Evolutionary conservation across 2,329 filamentous ascomycete species (phyloP).

Genomic region (Graphium sp.): DNA sequence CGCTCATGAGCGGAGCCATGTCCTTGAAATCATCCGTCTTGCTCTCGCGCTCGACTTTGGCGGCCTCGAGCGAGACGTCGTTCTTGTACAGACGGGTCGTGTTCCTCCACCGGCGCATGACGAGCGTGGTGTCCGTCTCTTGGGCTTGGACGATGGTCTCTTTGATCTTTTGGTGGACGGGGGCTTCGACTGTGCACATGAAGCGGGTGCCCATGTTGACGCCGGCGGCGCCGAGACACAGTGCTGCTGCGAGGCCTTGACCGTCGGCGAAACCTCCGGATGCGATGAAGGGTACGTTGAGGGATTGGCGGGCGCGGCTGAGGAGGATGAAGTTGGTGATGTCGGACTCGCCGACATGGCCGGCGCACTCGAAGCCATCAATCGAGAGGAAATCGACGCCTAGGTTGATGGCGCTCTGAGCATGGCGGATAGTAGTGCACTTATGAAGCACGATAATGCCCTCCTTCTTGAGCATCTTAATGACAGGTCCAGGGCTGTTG

Average conservation of each 20-base stretch:
- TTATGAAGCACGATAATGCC: constrained; percentile 80
- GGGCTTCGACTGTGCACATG: constrained; percentile 89
- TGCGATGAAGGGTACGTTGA: constrained; percentile 83
- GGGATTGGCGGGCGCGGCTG: constrained; percentile 64
- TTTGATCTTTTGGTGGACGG: constrained; percentile 89
- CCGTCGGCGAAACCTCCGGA: constrained; percentile 93
- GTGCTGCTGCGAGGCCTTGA: constrained; percentile 76
- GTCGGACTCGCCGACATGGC: constrained; percentile 71
- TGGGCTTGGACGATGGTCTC: constrained; percentile 73
- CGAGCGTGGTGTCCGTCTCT: constrained; percentile 80
- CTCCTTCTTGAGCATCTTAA: constrained; percentile 69
- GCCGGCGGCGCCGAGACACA: constrained; percentile 79
- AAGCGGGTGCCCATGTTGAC: constrained; percentile 99
- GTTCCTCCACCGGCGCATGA: constrained; percentile 84
- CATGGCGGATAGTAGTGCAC: constrained; percentile 91
- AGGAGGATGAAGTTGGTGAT: constrained; percentile 86
- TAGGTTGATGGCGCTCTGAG: constrained; percentile 77
- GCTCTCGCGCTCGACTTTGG: constrained; percentile 72
- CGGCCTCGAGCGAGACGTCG: constrained; percentile 65
- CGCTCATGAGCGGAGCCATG: constrained; percentile 73
- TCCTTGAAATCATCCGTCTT: constrained; percentile 76
- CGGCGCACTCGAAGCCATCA: constrained; percentile 95
- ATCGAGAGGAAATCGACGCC: constrained; percentile 95
- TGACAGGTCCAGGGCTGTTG: constrained; percentile 77
- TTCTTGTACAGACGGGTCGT: constrained; percentile 81